Evolutionary conservation across 1,284 basidiomycete genomes (phyloP).

Genomic region (Calocybe gambosa): DNA sequence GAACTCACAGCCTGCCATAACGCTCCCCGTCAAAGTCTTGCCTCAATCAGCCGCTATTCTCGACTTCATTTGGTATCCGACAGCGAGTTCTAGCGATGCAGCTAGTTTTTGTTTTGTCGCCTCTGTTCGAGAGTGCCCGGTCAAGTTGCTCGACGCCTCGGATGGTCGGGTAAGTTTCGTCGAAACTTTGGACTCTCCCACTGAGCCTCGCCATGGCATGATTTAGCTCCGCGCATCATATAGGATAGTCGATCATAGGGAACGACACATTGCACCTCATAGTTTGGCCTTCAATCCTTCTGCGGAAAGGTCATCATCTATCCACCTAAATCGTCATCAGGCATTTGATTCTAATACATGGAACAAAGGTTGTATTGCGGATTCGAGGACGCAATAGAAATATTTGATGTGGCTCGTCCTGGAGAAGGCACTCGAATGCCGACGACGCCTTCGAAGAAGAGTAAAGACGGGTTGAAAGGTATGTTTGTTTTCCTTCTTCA

Average conservation of each 20-base stretch:
- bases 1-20: neutral
- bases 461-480: constrained; percentile 84
- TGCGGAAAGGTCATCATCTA: constrained; percentile 52
- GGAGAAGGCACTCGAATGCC: constrained; percentile 69
- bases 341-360: neutral
- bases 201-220: too few relatives aligned
- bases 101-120: constrained; percentile 76
- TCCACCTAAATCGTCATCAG: neutral
- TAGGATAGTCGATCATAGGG: constrained; percentile 84
- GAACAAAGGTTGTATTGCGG: constrained; percentile 77
- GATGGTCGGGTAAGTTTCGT: constrained; percentile 63
- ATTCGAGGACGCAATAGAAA: constrained; percentile 83
- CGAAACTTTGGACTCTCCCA: neutral
- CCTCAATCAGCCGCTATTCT: constrained; percentile 64
- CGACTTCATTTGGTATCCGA: constrained; percentile 79
- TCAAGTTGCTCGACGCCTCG: constrained; percentile 73
- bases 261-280: constrained; percentile 82
- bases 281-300: constrained; percentile 71
- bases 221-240: constrained; percentile 83
- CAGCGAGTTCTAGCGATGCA: constrained; percentile 50
- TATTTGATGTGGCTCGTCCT: constrained; percentile 73
- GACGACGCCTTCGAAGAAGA: constrained; percentile 75
- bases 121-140: constrained; percentile 75
- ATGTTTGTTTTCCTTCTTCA: constrained; percentile 1
- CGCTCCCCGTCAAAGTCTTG: constrained; percentile 22